Base-by-base conservation (phyloP, 352 stramenopile species). In the Hyaloperonospora brassicae region DNA sequence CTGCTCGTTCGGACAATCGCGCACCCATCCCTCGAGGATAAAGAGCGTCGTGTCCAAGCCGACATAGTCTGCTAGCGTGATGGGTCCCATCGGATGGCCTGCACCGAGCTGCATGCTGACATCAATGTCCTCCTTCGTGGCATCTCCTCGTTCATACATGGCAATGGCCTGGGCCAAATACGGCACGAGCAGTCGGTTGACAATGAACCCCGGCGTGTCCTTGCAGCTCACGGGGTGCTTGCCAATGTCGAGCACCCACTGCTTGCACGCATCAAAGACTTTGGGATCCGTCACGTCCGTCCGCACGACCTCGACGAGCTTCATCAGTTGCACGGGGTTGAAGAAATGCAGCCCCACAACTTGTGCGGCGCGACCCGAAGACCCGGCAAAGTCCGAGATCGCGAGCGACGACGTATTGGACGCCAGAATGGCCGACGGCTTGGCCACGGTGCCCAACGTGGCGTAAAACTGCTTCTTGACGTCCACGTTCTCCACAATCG, bases 261-360 rank as follows among this genome's bases (percentile, higher is more conserved):
- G 64, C 64, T 95, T 90, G 54, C 76, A 86, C 21, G 79, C 76
- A 27, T 98, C 86, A 64, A 98, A 97, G 25, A 98, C 85, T 10
- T 65, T 73, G 5, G 72, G 65, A 72, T 97, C 84, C 11, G 95
- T 98, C 21, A 84, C 66, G 17, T 98, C 80, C n/a, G 94, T 98
- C 34, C 77, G 63, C 53, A 99, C 89, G 21, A 99, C 95, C 66
- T 99, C 96, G 10, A 98, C 95, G 21, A 99, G 81, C 80, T 95
- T 95, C 88, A 97, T 95, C 27, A 96, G 67, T 50, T 92, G 82
- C 50, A 98, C 91, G 0, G 96, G 96, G 70, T 98, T 98, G 79
- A 99, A 99, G 71, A 98, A 99, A 68, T 99, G 96, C n/a, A 99
- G 74, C 2, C 96, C 95, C 0, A 98, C 86, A 62, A 98, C 96